Evolutionary conservation across 768 basidiomycete genomes (phyloP).

Genomic region (Mycena albidolilacea): DNA sequence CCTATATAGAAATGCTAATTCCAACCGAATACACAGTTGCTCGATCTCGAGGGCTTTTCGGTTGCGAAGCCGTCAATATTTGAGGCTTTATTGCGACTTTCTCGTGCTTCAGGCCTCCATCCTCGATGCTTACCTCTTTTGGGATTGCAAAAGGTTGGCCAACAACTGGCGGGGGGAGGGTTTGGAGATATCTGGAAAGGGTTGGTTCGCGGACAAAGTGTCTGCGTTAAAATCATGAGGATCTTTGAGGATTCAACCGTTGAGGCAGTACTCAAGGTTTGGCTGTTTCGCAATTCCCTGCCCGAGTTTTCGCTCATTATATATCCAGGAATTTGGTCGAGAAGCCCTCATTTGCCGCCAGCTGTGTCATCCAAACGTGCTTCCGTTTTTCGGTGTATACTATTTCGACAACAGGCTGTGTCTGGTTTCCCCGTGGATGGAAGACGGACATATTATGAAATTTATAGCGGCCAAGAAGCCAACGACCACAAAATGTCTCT

Average conservation of each 20-base stretch:
- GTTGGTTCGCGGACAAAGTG: not conserved
- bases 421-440: conserved; percentile 50
- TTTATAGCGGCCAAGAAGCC: conserved; percentile 24
- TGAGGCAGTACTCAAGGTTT: no score
- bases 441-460: conserved; percentile 44
- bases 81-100: conserved; percentile 7
- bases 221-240: conserved; percentile 38
- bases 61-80: not conserved
- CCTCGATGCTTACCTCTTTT: no score
- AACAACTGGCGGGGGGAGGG: no score
- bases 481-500: not conserved
- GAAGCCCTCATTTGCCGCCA: conserved; percentile 42
- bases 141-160: no score
- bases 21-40: conserved; percentile 13
- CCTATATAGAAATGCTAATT: not conserved
- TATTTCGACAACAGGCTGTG: conserved; percentile 34
- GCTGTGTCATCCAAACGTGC: conserved; percentile 40
- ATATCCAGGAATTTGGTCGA: conserved; percentile 22
- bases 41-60: conserved; percentile 18
- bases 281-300: no score
- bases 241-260: not conserved
- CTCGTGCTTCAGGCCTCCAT: no score
- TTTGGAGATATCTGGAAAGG: no score
- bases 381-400: conserved; percentile 43
- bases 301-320: not conserved